Base-by-base conservation (phyloP, 2,329 filamentous ascomycete species). In the Mycosphaerella sp. region DNA sequence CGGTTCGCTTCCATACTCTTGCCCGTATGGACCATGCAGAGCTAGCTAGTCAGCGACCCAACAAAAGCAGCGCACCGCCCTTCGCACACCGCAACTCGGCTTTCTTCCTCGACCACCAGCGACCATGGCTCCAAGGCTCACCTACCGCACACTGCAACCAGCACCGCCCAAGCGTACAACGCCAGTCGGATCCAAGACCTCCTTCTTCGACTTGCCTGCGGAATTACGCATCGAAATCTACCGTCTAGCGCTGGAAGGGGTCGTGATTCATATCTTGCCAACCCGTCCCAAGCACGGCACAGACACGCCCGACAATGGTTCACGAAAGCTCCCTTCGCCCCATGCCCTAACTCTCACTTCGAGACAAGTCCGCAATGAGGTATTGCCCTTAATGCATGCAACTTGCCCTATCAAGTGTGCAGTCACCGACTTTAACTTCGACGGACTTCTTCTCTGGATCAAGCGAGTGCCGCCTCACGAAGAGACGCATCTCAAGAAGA, bases 191-290 rank as follows among this genome's bases (percentile, higher is more conserved):
- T 27, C 30, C 37, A 30, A 9, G 28, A 49, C 45, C 25, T 49
- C 45, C 8, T 64, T 66, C 50, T 65, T 59, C 53, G 62, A 66
- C 54, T 52, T 66, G 9, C 64, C 64, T 6, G 58, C 64, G 41
- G 64, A 66, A 52, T 56, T 66, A 39, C 62, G 64, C 35, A 59
- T 66, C 13, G 62, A 65, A 41, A 60, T 66, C 45, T 66, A 66
- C 59, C 59, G 60, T 21, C 52, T 66, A 43, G 60, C 61, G 10
- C 62, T 66, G 32, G 49, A 59, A 14, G 59, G 50, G 39, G 62
- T 65, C 13, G 49, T 47, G 32, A 60, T 66, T n/a, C 64, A 66
- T 50, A 61, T 66, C 45, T 51, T 65, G 35, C 62, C 62, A 6
- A 35, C 53, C 10, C 53, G 53, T 17, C 37, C 44, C 13, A 49